phyloP scores from a whole-genome alignment of 2,329 filamentous ascomycete species.

The Monosporascus sp. region DNA sequence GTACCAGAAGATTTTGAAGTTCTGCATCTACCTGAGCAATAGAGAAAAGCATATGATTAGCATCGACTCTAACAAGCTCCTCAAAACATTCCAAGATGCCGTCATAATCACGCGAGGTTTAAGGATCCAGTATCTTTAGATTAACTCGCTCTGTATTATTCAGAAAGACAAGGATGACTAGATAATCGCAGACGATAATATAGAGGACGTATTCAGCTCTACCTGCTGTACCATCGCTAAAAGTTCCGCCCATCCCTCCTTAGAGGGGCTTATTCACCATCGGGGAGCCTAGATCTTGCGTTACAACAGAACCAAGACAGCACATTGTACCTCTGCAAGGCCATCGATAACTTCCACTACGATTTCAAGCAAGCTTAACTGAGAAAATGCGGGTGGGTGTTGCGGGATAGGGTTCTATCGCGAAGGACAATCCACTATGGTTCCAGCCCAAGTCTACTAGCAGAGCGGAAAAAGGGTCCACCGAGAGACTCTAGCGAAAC shows the following conservation, averaged over 20 bases:
- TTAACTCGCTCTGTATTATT: conserved; percentile 5
- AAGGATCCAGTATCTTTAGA: conserved; percentile 3
- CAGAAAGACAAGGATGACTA: conserved; percentile 4
- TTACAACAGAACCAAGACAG: background rate
- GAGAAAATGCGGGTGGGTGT: conserved; percentile 11
- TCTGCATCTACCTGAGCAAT: background rate
- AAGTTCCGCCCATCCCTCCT: conserved; percentile 4
- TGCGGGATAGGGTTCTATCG: conserved; percentile 13
- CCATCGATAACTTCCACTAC: conserved; percentile 12
- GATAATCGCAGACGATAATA: conserved; percentile 1
- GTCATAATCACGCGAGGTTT: background rate
- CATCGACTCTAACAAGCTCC: conserved; percentile 1
- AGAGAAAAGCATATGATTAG: background rate
- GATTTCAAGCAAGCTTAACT: conserved; percentile 8
- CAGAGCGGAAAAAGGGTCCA: conserved; percentile 12
- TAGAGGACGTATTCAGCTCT: conserved; percentile 11
- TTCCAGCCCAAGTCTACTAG: conserved; percentile 9
- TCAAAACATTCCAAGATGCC: conserved; percentile 1
- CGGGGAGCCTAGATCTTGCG: conserved; percentile 1
- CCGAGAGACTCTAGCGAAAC: conserved; percentile 10
- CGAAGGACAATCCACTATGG: conserved; percentile 11
- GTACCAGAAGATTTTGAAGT: background rate
- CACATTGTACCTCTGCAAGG: conserved; percentile 5
- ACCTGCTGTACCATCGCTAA: conserved; percentile 12
- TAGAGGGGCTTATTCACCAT: conserved; percentile 4